These are phyloP conservation scores for Hibiscus tridactylites DNA, from an alignment of 345 rosid genomes.

Conservation along the genomic window DNA sequence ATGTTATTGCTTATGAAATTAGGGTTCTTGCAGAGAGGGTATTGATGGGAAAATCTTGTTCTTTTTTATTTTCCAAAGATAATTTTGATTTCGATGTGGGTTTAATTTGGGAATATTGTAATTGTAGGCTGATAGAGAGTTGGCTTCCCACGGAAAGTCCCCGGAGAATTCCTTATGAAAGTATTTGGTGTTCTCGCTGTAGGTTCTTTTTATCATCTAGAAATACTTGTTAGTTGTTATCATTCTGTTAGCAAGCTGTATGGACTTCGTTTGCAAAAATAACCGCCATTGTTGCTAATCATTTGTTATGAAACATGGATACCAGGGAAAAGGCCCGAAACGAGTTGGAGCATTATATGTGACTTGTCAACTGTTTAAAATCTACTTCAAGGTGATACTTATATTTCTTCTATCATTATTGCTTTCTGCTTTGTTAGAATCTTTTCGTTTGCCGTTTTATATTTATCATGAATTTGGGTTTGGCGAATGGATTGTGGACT, in stretches of 20 bases:
- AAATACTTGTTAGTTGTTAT: too few species aligned
- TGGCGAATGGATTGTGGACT: background rate
- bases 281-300: background rate
- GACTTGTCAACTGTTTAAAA: slow-evolving; percentile 91
- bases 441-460: background rate
- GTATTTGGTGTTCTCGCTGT: slow-evolving; percentile 75
- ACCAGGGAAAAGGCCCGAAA: slow-evolving; percentile 90
- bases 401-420: background rate
- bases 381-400: slow-evolving; percentile 73
- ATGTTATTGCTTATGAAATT: slow-evolving; percentile 81
- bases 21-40: slow-evolving; percentile 96
- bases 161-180: slow-evolving; percentile 95
- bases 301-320: slow-evolving; percentile 7
- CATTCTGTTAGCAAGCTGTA: background rate
- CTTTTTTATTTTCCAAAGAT: background rate
- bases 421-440: background rate
- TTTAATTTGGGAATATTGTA: slow-evolving; percentile 7
- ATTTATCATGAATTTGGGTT: background rate
- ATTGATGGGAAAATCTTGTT: slow-evolving; percentile 15
- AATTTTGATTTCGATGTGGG: background rate
- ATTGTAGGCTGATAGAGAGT: slow-evolving; percentile 76
- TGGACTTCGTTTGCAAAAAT: background rate
- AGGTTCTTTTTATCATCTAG: too few species aligned
- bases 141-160: slow-evolving; percentile 70
- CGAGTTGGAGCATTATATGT: slow-evolving; percentile 92